Evolutionary conservation across 805 yeast species (phyloP), one percentile per base, ranked within the genome.

Genomic region (Candida nitratophila): DNA sequence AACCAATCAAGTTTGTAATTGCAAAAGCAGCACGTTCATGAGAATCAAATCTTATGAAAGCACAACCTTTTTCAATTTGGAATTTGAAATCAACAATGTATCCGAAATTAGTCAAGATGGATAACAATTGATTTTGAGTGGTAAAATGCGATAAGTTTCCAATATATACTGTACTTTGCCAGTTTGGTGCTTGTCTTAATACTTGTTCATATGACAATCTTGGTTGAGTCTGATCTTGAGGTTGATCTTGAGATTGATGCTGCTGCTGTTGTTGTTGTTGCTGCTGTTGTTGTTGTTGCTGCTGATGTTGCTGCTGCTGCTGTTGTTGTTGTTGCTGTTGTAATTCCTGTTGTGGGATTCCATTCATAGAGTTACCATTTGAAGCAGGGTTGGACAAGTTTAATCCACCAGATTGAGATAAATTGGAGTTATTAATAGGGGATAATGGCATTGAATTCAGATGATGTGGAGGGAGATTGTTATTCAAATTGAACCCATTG

Each of bases 21-120:
- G 95, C 95, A 56, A 86, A 69, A 2, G 96, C 95, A 5, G 96
- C 96, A 47, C 87, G 72, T 55, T 88, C 95, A 62, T 88, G 96
- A 37, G 86, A 73, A 56, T 85, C 95, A 59, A 81, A 87, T 63
- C 83, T 83, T 49, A 86, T 91, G 68, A 88, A 89, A 11, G 96
- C 95, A 67, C 91, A 88, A 5, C 91, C 93, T 50, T 77, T 77
- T 44, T 87, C 95, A 9, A 88, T 83, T 51, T 83, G 83, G 55
- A 84, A 76, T 61, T 84, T 83, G 58, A 88, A 78, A 52, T 85
- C 93, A 46, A 85, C 81, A 57, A 88, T 83, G 63, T 70, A 86
- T 6, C 96, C 96, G 60, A 87, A 86, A 52, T 76, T 81, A 58
- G 81, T 90, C 49, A 87, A 65, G 43, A 87, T 64, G 20, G 91